Base-by-base conservation (phyloP, 352 stramenopile species). In the Pythium utonaiense region DNA sequence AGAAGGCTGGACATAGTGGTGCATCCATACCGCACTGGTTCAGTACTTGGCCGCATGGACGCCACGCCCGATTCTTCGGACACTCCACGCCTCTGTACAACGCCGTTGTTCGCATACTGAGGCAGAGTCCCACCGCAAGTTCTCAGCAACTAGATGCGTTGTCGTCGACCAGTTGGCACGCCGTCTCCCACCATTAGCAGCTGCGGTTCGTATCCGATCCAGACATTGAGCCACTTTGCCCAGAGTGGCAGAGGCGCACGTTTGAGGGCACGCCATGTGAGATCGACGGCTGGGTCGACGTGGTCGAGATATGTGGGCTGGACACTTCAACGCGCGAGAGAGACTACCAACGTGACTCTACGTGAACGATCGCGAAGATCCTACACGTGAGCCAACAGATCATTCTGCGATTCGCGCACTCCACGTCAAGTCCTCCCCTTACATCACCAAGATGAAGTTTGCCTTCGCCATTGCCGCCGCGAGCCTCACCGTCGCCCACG, bases 381-480 rank as follows among this genome's bases (percentile, higher is more conserved):
- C 17, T 17, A 45, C 9, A 19, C 21, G 25, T 12, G 3, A 6
- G 19, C 44, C 10, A 33, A 28, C 19, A 14, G 22, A 33, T 53
- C 49, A 55, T n/a, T 55, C 28, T 25, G 30, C 28, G 44, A 44
- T 38, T 42, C n/a, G 28, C 49, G 6, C 10, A 9, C 45, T 24
- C 1, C 47, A 40, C 28, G 25, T 24, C 47, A 24, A 31, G 21
- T 10, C 16, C 6, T 27, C 40, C 6, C 16, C 27, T 28, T 4
- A 52, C 34, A 25, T 22, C 34, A 19, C n/a, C 38, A 36, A 53
- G 19, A 66, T 66, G 60, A 60, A 61, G 44, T 19, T 61, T 19
- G 24, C 48, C 33, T 9, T 55, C 36, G 30, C 60, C 17, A 41
- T 67, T 9, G 31, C 60, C 22, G 53, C 45, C 22, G 28, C 53